Percentiles rank a stretch among this genome's conserved stretches.
phyloP scores from a whole-genome alignment of 176 grass and related monocot genomes.

The Bromus sterilis region DNA sequence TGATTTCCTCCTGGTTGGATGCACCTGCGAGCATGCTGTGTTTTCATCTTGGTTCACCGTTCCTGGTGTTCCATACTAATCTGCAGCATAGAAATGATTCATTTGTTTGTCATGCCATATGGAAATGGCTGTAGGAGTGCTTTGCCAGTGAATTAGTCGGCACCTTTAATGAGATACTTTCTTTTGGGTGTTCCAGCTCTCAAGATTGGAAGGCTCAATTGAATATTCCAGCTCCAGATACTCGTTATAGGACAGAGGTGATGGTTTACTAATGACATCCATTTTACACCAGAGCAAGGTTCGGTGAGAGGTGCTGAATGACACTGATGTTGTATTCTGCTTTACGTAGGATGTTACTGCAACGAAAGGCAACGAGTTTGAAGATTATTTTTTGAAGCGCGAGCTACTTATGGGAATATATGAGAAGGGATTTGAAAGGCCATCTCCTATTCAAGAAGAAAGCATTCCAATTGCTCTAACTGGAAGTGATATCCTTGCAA shows the following conservation, averaged over 20 bases:
- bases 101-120: not conserved
- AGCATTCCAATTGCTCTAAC: conserved; percentile 75
- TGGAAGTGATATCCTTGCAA: conserved; percentile 77
- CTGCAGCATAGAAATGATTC: not conserved
- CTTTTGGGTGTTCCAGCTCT: conserved; percentile 29
- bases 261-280: not conserved
- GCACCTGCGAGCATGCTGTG: not conserved
- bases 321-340: not conserved
- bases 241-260: conserved; percentile 56
- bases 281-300: too few species aligned
- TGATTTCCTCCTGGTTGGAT: not conserved
- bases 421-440: conserved; percentile 77
- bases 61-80: not conserved
- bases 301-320: not conserved
- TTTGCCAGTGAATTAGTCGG: not conserved
- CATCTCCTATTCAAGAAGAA: conserved; percentile 80
- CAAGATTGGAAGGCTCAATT: conserved; percentile 65
- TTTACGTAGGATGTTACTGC: conserved; percentile 61
- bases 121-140: not conserved
- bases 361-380: conserved; percentile 72
- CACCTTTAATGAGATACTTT: not conserved
- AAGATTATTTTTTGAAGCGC: conserved; percentile 75
- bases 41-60: not conserved
- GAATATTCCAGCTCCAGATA: conserved; percentile 64
- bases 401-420: conserved; percentile 82